Evolutionary conservation across 2,329 filamentous ascomycete genomes (phyloP), one percentile per base, ranked within the genome.

Genomic region (Fusarium chlamydosporum): DNA sequence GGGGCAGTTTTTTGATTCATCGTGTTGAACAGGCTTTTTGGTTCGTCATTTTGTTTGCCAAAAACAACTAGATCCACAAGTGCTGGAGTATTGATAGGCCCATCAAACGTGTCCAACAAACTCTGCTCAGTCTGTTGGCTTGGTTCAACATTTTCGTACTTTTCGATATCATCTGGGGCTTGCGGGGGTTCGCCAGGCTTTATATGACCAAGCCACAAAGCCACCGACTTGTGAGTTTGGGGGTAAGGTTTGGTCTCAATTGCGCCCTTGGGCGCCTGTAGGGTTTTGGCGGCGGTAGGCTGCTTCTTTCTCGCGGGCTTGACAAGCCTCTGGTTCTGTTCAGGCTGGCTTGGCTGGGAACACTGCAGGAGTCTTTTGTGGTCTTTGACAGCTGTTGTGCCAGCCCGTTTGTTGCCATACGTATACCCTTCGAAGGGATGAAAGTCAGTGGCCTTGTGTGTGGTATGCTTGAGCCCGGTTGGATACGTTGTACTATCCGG

Each of bases 1-100:
- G 48, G 35, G 6, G 56, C 38, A 13, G 63, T 63, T 33, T 65
- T 51, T 41, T 77, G 75, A 9, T 47, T 47, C 74, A 77, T 75
- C 6, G 72, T 75, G 15, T 53, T 33, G 26, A 57, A 68, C 6
- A 71, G 11, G 6, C 56, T 38, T 31, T 47, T 75, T 13, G 45
- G 38, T 3, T 27, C 46, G 5, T 63, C 60, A 3, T 47, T 47
- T 13, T 12, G 23, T 29, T 68, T 66, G 15, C 60, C 43, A 33
- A 75, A 72, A 6, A 42, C 15, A n/a, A 60, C 8, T 16, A 18
- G 26, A 42, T 72, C 71, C 67, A 73, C 64, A 15, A 74, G 41
- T 1, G 58, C 56, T 1, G 63, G 65, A 8, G 23, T 61, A n/a
- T 33, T 6, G 26, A 74, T 59, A 10, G 48, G 61, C 3, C 16